These are phyloP conservation scores for Blumeria hordei DNA, from an alignment of 2,329 filamentous ascomycete genomes.

Conservation along the genomic window DNA sequence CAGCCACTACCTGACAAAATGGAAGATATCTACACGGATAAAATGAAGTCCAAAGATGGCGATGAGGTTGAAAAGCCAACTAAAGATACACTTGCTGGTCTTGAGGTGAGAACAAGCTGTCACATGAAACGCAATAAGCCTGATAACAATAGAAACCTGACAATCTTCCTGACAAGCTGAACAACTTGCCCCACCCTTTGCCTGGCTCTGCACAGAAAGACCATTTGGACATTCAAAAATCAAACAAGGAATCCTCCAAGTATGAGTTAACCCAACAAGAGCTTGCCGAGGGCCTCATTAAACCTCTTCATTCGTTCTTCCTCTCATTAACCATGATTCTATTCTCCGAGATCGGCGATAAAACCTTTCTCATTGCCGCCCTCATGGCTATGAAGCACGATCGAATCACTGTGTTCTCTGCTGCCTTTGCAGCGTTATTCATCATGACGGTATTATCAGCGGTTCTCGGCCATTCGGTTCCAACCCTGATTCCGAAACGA, in stretches of 20 bases:
- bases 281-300: slow-evolving; percentile 37
- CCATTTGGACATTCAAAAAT: slow-evolving; percentile 28
- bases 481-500: slow-evolving; percentile 70
- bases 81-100: slow-evolving; percentile 18
- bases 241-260: slow-evolving; percentile 16
- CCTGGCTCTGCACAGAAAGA: slow-evolving; percentile 41
- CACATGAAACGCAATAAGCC: not conserved
- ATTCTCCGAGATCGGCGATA: slow-evolving; percentile 91
- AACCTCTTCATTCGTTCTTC: slow-evolving; percentile 66
- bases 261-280: slow-evolving; percentile 18
- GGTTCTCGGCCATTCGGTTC: slow-evolving; percentile 75
- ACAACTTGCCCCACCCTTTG: slow-evolving; percentile 48
- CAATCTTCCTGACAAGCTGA: slow-evolving; percentile 55
- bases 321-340: slow-evolving; percentile 94
- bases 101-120: slow-evolving; percentile 28
- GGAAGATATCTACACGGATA: slow-evolving; percentile 17
- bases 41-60: slow-evolving; percentile 12
- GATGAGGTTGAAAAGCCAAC: slow-evolving; percentile 16
- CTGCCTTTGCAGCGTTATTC: slow-evolving; percentile 75
- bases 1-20: slow-evolving; percentile 63
- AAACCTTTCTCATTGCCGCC: slow-evolving; percentile 90
- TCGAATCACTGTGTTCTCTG: slow-evolving; percentile 75
- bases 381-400: slow-evolving; percentile 99
- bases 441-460: slow-evolving; percentile 92
- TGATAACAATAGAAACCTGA: slow-evolving; percentile 41